Percentiles rank a stretch among this genome's conserved stretches.
These are phyloP conservation scores for Teunomyces atbi DNA, from an alignment of 805 yeast species.

Conservation along the genomic window DNA sequence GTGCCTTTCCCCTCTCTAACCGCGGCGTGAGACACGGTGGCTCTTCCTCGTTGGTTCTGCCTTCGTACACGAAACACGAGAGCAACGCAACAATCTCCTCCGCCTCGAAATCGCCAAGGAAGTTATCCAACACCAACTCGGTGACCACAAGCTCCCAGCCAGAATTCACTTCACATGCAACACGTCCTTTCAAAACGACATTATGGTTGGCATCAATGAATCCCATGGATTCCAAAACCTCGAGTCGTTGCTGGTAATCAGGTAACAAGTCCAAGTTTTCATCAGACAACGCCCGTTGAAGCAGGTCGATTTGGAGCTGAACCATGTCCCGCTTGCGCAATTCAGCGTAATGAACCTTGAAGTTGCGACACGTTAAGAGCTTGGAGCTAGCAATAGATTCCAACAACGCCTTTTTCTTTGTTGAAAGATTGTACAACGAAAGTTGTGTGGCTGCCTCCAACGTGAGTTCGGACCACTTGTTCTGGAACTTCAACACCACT, in stretches of 20 bases:
- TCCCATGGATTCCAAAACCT: conserved; percentile 72
- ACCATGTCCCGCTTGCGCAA: conserved; percentile 47
- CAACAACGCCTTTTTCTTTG: conserved; percentile 35
- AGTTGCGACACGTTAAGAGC: conserved; percentile 39
- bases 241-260: conserved; percentile 86
- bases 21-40: conserved; percentile 72
- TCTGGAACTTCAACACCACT: conserved; percentile 35
- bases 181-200: conserved; percentile 85
- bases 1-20: conserved; percentile 63
- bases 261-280: conserved; percentile 89
- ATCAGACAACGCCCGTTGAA: conserved; percentile 69
- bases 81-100: conserved; percentile 95
- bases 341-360: conserved; percentile 44
- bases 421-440: conserved; percentile 34
- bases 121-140: conserved; percentile 86
- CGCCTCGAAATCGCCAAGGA: conserved; percentile 88
- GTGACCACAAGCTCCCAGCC: conserved; percentile 92
- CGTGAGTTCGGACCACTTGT: conserved; percentile 43
- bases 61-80: conserved; percentile 92
- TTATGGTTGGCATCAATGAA: conserved; percentile 77
- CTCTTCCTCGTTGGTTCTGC: conserved; percentile 63
- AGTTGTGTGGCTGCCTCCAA: conserved; percentile 35
- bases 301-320: conserved; percentile 48
- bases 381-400: conserved; percentile 24
- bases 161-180: conserved; percentile 86